A percentile compares a stretch with the other conserved stretches of the same genome.
phyloP scores from a whole-genome alignment of 257 asterid species.

The Penstemon barbatus region DNA sequence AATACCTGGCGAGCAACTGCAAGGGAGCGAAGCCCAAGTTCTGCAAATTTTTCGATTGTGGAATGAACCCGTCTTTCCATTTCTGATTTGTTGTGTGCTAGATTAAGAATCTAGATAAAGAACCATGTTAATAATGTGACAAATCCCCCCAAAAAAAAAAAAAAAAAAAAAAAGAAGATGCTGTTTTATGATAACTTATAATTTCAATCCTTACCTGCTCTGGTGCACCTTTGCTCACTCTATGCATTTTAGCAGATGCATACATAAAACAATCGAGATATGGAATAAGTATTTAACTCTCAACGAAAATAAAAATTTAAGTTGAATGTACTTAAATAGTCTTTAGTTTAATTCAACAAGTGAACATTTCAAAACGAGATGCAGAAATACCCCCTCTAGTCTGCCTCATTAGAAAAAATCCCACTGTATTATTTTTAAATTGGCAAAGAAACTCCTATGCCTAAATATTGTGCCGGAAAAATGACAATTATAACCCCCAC shows the following conservation, averaged over 20 bases:
- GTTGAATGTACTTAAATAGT: too few relatives aligned
- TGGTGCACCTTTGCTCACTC: constrained; percentile 44
- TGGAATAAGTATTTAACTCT: background rate
- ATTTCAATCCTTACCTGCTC: constrained; percentile 31
- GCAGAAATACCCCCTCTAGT: too few relatives aligned
- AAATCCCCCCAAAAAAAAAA: background rate
- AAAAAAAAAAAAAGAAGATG: too few relatives aligned
- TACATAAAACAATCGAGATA: background rate
- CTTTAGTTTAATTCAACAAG: too few relatives aligned
- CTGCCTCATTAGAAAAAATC: too few relatives aligned
- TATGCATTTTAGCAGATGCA: constrained; percentile 34
- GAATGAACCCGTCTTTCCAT: constrained; percentile 35
- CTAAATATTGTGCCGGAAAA: too few relatives aligned
- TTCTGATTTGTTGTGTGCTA: constrained; percentile 29
- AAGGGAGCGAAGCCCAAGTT: constrained; percentile 40
- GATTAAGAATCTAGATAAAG: constrained; percentile 31
- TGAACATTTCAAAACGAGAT: too few relatives aligned
- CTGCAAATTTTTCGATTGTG: constrained; percentile 35
- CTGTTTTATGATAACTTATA: background rate
- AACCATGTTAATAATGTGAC: constrained; percentile 14
- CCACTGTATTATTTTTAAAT: too few relatives aligned
- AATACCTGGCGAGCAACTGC: constrained; percentile 38
- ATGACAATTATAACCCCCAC: too few relatives aligned
- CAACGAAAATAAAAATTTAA: background rate
- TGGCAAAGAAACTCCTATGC: too few relatives aligned